Evolutionary conservation across 2,329 filamentous ascomycete species (phyloP).

Genomic region (Chaetoscypha palmicola): DNA sequence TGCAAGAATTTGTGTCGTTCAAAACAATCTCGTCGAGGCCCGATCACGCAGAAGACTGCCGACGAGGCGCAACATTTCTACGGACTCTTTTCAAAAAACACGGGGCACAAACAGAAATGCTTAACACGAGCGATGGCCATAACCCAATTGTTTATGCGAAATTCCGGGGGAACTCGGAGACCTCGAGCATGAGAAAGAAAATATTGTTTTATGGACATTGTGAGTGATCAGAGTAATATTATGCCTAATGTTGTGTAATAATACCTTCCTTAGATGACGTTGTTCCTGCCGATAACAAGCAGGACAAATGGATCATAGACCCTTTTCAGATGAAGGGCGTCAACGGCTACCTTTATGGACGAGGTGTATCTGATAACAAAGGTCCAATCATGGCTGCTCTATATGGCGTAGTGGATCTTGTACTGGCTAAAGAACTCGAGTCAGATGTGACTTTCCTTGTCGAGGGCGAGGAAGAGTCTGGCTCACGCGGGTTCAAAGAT

Average conservation of each 20-base stretch:
- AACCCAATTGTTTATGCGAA: conserved; percentile 93
- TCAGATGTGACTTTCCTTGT: conserved; percentile 92
- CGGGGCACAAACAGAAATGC: conserved; percentile 80
- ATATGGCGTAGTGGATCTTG: conserved; percentile 85
- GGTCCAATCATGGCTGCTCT: conserved; percentile 90
- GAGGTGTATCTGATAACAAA: conserved; percentile 97
- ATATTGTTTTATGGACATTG: conserved; percentile 95
- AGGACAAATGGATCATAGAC: conserved; percentile 76
- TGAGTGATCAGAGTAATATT: no score
- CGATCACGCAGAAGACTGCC: conserved; percentile 85
- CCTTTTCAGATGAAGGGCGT: conserved; percentile 86
- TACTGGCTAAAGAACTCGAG: conserved; percentile 73
- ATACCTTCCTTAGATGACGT: conserved; percentile 80
- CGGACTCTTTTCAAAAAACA: conserved; percentile 87
- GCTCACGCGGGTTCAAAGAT: conserved; percentile 82
- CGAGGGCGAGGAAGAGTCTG: conserved; percentile 93
- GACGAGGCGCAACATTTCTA: conserved; percentile 84
- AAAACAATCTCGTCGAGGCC: conserved; percentile 84
- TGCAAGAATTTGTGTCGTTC: conserved; percentile 83
- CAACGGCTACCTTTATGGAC: conserved; percentile 89
- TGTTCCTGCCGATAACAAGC: conserved; percentile 78
- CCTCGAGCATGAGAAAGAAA: conserved; percentile 64
- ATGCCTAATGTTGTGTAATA: no score
- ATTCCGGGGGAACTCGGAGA: conserved; percentile 69
- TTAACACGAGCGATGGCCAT: conserved; percentile 68